phyloP scores from a whole-genome alignment of 23 red algal genomes.

The Pyropia yezoensis region DNA sequence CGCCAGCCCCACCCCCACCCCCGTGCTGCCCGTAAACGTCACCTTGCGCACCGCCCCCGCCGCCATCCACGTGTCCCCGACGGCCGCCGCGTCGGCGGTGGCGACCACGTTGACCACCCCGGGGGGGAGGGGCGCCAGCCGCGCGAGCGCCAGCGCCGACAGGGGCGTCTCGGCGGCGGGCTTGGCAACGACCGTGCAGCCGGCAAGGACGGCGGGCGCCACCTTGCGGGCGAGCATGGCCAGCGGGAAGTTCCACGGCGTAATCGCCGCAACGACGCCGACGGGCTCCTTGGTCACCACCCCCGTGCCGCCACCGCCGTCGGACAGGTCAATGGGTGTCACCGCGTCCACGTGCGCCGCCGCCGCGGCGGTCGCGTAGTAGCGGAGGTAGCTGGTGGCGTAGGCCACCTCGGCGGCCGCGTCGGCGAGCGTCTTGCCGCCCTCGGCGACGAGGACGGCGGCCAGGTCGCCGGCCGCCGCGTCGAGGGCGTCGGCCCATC shows the following conservation, averaged over 20 bases:
- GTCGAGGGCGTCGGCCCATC: constrained; percentile 42
- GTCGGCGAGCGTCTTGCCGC: constrained; percentile 83
- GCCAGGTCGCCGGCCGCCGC: constrained; percentile 55
- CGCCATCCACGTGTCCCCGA: constrained; percentile 34
- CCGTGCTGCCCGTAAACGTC: constrained; percentile 85
- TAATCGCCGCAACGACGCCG: constrained; percentile 70
- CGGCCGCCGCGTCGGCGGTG: constrained; percentile 4
- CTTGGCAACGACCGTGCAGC: constrained; percentile 73
- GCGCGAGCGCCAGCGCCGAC: constrained; percentile 72
- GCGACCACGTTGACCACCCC: constrained; percentile 78
- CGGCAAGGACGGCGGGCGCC: constrained; percentile 70
- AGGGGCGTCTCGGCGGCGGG: constrained; percentile 73
- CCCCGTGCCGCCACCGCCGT: background rate
- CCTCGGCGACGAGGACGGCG: constrained; percentile 63
- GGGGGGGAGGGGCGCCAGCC: constrained; percentile 36
- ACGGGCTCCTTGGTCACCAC: constrained; percentile 54
- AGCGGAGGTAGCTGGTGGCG: constrained; percentile 65
- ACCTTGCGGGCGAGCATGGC: constrained; percentile 89
- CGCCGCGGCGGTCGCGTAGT: constrained; percentile 44
- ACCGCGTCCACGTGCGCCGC: constrained; percentile 28
- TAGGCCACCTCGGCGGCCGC: constrained; percentile 77
- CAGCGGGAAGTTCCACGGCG: constrained; percentile 90
- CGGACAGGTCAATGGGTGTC: background rate
- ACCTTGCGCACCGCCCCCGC: constrained; percentile 48
- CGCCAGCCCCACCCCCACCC: constrained; percentile 56